These are phyloP conservation scores for Tolypocladium album DNA, from an alignment of 2,329 filamentous ascomycete genomes.

Conservation along the genomic window DNA sequence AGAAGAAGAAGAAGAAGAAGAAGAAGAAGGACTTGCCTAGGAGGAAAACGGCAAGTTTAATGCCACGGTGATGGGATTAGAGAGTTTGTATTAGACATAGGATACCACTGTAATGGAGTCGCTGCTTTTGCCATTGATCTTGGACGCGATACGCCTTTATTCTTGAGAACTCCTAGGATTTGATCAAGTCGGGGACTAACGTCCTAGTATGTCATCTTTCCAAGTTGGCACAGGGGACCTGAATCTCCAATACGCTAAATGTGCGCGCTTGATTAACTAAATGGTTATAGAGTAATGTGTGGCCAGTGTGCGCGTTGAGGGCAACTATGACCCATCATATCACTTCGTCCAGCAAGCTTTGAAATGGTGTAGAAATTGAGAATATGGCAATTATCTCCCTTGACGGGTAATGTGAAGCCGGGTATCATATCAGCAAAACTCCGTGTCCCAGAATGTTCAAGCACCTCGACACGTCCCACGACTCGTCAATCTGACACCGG, in stretches of 20 bases:
- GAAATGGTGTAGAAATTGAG: neutral
- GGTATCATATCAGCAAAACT: conserved; percentile 26
- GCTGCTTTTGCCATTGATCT: neutral
- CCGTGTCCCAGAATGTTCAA: conserved; percentile 28
- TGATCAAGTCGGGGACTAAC: neutral
- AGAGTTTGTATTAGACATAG: neutral
- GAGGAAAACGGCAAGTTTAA: neutral
- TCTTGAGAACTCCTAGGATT: neutral
- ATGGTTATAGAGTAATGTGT: neutral
- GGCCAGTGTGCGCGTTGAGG: too few relatives aligned
- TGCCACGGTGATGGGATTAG: neutral
- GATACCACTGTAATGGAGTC: neutral
- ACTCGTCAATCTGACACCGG: conserved; percentile 26
- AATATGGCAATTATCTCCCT: neutral
- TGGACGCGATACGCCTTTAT: too few relatives aligned
- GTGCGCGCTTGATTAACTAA: neutral
- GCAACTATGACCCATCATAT: neutral
- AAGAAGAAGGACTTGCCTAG: too few relatives aligned
- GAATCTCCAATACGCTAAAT: neutral
- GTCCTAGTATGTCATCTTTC: neutral
- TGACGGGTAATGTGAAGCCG: neutral
- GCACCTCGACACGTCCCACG: conserved; percentile 33
- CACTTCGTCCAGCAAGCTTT: neutral
- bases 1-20: too few relatives aligned
- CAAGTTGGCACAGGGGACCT: neutral